phyloP scores from a whole-genome alignment of 768 basidiomycete species.

The Lentinus brumalis region DNA sequence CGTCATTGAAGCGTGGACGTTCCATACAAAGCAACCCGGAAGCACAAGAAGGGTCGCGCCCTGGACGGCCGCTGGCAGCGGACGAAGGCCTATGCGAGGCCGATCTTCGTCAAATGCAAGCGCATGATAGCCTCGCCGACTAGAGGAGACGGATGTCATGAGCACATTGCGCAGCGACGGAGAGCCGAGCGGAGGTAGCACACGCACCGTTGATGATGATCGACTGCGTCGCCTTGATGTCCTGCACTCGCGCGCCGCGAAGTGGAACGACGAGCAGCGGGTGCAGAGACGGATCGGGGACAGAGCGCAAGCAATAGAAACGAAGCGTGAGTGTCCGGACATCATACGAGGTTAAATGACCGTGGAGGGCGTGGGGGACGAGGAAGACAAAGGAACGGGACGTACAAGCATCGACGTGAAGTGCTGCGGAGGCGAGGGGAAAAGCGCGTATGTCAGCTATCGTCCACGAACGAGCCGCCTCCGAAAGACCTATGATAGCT shows the following conservation, averaged over 20 bases:
- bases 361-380: background rate
- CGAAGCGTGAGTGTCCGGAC: background rate
- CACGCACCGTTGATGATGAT: slow-evolving; percentile 77
- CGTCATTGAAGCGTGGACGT: no score
- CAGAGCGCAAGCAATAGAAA: background rate
- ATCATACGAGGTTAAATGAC: background rate
- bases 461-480: background rate
- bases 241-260: slow-evolving; percentile 40
- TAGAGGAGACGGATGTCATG: slow-evolving; percentile 1
- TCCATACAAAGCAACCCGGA: no score
- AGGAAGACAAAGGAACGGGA: background rate
- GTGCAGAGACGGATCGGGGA: background rate
- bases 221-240: slow-evolving; percentile 80
- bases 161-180: background rate
- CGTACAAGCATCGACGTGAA: slow-evolving; percentile 34
- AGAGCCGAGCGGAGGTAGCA: background rate
- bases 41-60: no score
- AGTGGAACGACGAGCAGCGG: background rate
- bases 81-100: slow-evolving; percentile 23
- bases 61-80: no score
- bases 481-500: background rate
- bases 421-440: slow-evolving; percentile 22
- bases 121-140: slow-evolving; percentile 36
- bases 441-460: slow-evolving; percentile 1
- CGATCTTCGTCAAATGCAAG: slow-evolving; percentile 30